phyloP scores from a whole-genome alignment of 2,329 filamentous ascomycete species.

The Zymoseptoria brevis region DNA sequence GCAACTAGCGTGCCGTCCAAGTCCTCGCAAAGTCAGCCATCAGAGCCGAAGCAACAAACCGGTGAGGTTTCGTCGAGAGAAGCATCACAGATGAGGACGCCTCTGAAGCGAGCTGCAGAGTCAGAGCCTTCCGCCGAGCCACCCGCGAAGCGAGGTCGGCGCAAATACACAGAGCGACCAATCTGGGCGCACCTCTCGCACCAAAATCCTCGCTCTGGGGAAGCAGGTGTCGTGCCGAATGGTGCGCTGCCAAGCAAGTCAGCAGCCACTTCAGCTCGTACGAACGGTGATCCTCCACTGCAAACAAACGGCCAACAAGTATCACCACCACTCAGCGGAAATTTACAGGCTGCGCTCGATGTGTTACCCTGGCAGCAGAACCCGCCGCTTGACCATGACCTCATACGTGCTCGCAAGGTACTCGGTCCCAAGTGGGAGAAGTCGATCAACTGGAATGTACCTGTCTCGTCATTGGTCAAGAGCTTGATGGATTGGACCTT shows the following conservation, averaged over 20 bases:
- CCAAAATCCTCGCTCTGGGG: conserved; percentile 20
- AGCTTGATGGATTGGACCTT: conserved; percentile 25
- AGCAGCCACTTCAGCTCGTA: conserved; percentile 6
- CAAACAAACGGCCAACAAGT: conserved; percentile 3
- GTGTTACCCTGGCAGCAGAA: conserved; percentile 1
- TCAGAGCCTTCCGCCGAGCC: conserved; percentile 14
- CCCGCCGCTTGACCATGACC: conserved; percentile 19
- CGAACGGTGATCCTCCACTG: neutral
- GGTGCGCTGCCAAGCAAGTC: conserved; percentile 3
- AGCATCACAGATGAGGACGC: neutral
- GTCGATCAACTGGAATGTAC: conserved; percentile 21
- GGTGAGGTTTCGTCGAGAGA: neutral
- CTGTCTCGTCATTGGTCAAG: conserved; percentile 18
- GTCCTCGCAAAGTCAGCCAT: neutral
- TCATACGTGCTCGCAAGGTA: conserved; percentile 18
- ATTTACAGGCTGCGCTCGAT: neutral
- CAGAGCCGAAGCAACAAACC: neutral
- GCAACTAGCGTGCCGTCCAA: neutral
- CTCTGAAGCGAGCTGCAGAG: conserved; percentile 24
- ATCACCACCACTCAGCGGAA: neutral
- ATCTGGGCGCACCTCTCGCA: conserved; percentile 27
- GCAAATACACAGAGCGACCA: conserved; percentile 26
- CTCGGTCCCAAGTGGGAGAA: conserved; percentile 26
- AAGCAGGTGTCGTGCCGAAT: conserved; percentile 2
- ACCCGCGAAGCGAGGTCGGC: conserved; percentile 23